Evolutionary conservation across 1,284 basidiomycete species (phyloP), one percentile per base, ranked within the genome.

Genomic region (Ustilago lituana): DNA sequence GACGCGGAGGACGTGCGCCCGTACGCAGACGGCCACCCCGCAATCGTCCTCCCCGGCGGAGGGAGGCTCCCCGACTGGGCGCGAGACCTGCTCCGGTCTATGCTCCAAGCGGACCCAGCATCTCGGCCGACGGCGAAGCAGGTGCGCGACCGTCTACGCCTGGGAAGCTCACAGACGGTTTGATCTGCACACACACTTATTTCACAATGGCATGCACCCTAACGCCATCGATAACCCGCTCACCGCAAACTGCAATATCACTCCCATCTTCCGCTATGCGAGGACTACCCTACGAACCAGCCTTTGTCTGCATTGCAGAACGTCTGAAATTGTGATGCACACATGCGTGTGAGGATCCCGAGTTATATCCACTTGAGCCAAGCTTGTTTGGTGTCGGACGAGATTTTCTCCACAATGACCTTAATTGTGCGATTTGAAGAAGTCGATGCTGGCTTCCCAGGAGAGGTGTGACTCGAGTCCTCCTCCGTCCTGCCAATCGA

Each of bases 21-120:
- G 1, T 81, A 81, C 20, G 27, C 36, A 2, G 79, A 81, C 45
- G 79, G 79, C 10, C 54, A 68, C 17, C 78, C 79, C 7, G 66
- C 79, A 14, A 70, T 81, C 35, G 50, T 79, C 38, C 53, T 81
- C 2, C 76, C 79, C 17, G 79, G 77, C 24, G 79, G 79, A 3
- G 78, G 67, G 0, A 43, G 79, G 12, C 37, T 81, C 4, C 79
- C 79, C 0, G 77, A 79, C 27, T 51, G 39, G 29, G 68, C 77
- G 4, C 54, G 79, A n/a, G 73, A 76, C 1, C 41, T 81, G 17
- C 54, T 81, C 19, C 39, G 72, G 9, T 26, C 38, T 1, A 81
- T 81, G 79, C 53, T 79, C 4, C 35, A 54, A 14, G 41, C 77
- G 1, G 41, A 68, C 20, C 74, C 77, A 2, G 46, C 54, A 4